phyloP scores from a whole-genome alignment of 106 monocot genomes.

The Amphibolis antarctica region DNA sequence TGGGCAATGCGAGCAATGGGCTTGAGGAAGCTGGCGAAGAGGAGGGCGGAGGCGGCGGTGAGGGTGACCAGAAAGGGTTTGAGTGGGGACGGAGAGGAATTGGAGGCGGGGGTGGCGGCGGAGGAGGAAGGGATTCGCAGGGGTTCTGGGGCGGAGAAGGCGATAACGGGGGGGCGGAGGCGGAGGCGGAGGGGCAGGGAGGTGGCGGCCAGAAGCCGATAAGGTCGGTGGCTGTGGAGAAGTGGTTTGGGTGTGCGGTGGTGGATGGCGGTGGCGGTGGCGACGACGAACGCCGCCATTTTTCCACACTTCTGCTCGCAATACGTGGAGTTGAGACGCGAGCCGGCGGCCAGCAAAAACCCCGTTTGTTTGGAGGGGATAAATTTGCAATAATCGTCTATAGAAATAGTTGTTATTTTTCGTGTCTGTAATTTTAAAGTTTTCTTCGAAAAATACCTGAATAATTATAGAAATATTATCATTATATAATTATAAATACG shows the following conservation, averaged over 20 bases:
- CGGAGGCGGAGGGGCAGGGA: background rate
- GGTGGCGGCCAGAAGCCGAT: background rate
- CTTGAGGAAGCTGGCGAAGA: slow-evolving; percentile 15
- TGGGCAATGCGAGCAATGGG: slow-evolving; percentile 15
- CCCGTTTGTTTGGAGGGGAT: too few species aligned
- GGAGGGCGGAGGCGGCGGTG: slow-evolving; percentile 16
- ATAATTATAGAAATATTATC: too few species aligned
- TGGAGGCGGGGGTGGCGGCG: background rate
- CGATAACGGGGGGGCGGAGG: background rate
- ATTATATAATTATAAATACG: too few species aligned
- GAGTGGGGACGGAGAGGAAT: slow-evolving; percentile 9
- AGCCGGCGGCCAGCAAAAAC: background rate
- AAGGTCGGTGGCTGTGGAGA: background rate
- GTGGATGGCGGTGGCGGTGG: background rate
- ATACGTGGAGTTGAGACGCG: background rate
- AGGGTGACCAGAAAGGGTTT: slow-evolving; percentile 22
- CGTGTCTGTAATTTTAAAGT: too few species aligned
- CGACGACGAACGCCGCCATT: background rate
- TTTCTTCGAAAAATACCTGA: too few species aligned
- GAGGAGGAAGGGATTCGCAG: too few species aligned
- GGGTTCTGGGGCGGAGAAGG: background rate
- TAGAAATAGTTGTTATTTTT: too few species aligned
- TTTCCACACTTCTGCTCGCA: background rate
- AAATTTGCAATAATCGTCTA: too few species aligned
- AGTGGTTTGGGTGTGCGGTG: background rate